Percentiles rank a stretch among this genome's conserved stretches.
These are phyloP conservation scores for Coleophoma cylindrospora DNA, from an alignment of 2,329 filamentous ascomycete genomes.

Conservation along the genomic window DNA sequence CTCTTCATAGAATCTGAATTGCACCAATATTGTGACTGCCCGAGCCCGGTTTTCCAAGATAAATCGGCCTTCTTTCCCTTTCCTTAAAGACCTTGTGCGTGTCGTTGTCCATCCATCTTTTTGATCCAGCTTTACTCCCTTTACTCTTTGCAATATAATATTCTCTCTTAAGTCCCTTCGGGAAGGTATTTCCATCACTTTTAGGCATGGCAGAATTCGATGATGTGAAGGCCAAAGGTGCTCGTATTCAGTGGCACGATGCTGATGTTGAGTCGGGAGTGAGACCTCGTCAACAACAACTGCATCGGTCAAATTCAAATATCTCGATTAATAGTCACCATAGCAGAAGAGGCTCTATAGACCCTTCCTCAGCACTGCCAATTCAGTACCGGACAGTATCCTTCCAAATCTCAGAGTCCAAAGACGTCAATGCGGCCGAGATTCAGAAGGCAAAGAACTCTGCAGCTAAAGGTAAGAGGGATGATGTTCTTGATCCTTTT, in stretches of 20 bases:
- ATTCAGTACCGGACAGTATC: slow-evolving; percentile 51
- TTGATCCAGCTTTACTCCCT: too few species aligned
- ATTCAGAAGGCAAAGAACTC: slow-evolving; percentile 35
- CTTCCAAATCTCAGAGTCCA: slow-evolving; percentile 52
- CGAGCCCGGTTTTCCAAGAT: too few species aligned
- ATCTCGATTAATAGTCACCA: slow-evolving; percentile 20
- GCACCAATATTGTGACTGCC: too few species aligned
- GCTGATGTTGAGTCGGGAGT: slow-evolving; percentile 15
- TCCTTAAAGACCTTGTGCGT: too few species aligned
- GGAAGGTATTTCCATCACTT: background rate
- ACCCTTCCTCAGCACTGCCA: slow-evolving; percentile 38
- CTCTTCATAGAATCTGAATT: too few species aligned
- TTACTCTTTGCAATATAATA: background rate
- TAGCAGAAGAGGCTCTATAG: slow-evolving; percentile 27
- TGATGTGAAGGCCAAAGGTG: slow-evolving; percentile 12
- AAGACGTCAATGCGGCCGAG: slow-evolving; percentile 37
- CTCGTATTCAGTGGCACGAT: slow-evolving; percentile 20
- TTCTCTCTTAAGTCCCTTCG: background rate
- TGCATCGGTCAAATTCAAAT: slow-evolving; percentile 21
- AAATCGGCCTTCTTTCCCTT: too few species aligned
- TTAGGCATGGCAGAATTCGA: slow-evolving; percentile 17
- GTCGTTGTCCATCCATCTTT: too few species aligned
- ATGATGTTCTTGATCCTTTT: background rate
- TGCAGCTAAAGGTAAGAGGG: slow-evolving; percentile 36
- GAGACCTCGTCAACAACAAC: slow-evolving; percentile 8